Conservation (phyloP, 208 protist species). For the Trypanosoma brucei region DNA sequence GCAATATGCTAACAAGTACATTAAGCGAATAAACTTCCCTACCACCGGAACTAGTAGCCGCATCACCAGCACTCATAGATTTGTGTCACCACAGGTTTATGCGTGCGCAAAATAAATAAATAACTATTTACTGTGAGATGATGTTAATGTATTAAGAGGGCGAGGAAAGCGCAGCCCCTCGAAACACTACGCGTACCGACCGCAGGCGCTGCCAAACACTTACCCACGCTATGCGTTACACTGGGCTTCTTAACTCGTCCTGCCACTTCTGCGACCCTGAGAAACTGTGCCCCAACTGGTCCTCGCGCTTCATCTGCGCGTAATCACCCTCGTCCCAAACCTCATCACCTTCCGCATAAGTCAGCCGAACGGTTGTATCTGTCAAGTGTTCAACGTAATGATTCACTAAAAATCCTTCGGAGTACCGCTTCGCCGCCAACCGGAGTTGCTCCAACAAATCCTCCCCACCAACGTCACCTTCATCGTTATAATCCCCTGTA, state of each 20-base stretch:
- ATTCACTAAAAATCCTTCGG: slow-evolving; percentile 43
- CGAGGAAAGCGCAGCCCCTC: too few species aligned
- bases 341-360: slow-evolving; percentile 84
- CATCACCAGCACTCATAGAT: too few species aligned
- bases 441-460: slow-evolving; percentile 5
- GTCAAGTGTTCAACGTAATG: slow-evolving; percentile 58
- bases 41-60: too few species aligned
- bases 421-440: slow-evolving; percentile 40
- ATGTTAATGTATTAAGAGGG: too few species aligned
- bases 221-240: slow-evolving; percentile 15
- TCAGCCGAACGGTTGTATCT: slow-evolving; percentile 46
- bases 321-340: slow-evolving; percentile 87
- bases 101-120: too few species aligned
- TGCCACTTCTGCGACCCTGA: slow-evolving; percentile 21
- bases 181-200: too few species aligned
- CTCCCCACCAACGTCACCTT: slow-evolving; percentile 8
- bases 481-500: slow-evolving; percentile 15
- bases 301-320: slow-evolving; percentile 25
- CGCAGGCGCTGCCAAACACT: background rate
- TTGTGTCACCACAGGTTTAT: too few species aligned
- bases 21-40: too few species aligned
- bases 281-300: slow-evolving; percentile 4
- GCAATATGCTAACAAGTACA: too few species aligned
- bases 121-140: too few species aligned
- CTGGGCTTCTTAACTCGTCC: slow-evolving; percentile 28